Conservation (phyloP, 2,329 filamentous ascomycete species). For the Aspergillus floridensis region DNA sequence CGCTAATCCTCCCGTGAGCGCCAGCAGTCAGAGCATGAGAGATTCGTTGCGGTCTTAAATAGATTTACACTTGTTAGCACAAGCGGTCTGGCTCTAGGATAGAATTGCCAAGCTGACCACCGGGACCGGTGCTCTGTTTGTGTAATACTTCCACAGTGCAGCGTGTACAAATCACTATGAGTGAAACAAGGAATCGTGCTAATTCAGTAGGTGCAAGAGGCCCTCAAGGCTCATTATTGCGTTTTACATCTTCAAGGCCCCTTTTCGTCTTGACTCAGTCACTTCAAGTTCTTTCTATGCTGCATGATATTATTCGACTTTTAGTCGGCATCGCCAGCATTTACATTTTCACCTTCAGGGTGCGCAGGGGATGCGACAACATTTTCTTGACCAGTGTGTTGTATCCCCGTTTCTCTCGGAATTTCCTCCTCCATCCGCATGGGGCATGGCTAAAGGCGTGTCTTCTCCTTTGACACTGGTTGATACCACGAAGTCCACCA, state of each 20-base stretch:
- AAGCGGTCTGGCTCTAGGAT: neutral
- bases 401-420: neutral
- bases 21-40: constrained; percentile 85
- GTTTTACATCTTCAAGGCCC: neutral
- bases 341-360: neutral
- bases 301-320: neutral
- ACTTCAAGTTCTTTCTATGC: neutral
- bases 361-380: neutral
- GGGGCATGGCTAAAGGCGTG: neutral
- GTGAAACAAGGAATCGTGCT: neutral
- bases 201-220: neutral
- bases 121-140: neutral
- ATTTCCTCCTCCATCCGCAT: neutral
- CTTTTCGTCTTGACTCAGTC: neutral
- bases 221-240: neutral
- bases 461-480: neutral
- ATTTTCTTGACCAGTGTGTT: neutral
- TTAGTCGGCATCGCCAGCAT: neutral
- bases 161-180: neutral
- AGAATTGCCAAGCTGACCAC: neutral
- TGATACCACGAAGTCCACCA: neutral
- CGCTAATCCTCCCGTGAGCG: constrained; percentile 71
- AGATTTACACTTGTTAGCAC: neutral
- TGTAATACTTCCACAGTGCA: neutral
- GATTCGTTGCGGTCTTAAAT: constrained; percentile 72